A percentile compares a stretch with the other conserved stretches of the same genome.
These are phyloP conservation scores for Hymenoscyphus salicellus DNA, from an alignment of 2,329 filamentous ascomycete genomes.

Conservation along the genomic window DNA sequence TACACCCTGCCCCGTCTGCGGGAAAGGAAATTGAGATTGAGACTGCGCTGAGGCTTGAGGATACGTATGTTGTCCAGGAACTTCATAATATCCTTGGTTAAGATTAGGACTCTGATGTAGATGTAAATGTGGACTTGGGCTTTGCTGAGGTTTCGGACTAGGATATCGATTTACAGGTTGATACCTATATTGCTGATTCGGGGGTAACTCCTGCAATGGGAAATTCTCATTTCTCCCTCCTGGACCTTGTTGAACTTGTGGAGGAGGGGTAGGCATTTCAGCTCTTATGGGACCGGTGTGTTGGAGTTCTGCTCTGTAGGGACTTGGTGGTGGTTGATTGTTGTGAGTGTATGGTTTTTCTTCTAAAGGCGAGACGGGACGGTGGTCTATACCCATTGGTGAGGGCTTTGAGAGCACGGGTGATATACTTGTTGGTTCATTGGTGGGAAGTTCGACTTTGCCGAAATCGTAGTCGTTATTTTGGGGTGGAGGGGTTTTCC, in stretches of 20 bases:
- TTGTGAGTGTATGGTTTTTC: not conserved
- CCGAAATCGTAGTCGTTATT: not conserved
- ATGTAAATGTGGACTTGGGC: not conserved
- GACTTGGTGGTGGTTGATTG: not conserved
- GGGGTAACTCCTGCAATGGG: constrained; percentile 11
- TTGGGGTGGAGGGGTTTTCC: not conserved
- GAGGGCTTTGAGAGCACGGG: constrained; percentile 5
- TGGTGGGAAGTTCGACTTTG: constrained; percentile 5
- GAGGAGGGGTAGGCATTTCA: not conserved
- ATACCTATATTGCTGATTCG: constrained; percentile 1
- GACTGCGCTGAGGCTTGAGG: not conserved
- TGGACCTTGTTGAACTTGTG: too few species aligned
- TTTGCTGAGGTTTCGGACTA: not conserved
- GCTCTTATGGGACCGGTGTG: not conserved
- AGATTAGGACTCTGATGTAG: not conserved
- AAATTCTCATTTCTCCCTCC: not conserved
- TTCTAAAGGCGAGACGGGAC: constrained; percentile 6
- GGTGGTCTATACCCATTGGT: not conserved
- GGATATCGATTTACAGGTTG: not conserved
- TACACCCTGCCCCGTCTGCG: not conserved
- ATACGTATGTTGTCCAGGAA: not conserved
- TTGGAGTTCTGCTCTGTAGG: constrained; percentile 6
- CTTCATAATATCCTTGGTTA: not conserved
- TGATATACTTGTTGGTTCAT: not conserved
- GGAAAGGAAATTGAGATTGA: not conserved